Conservation (phyloP, 306 rosid genomes). For the Prunus persica region DNA sequence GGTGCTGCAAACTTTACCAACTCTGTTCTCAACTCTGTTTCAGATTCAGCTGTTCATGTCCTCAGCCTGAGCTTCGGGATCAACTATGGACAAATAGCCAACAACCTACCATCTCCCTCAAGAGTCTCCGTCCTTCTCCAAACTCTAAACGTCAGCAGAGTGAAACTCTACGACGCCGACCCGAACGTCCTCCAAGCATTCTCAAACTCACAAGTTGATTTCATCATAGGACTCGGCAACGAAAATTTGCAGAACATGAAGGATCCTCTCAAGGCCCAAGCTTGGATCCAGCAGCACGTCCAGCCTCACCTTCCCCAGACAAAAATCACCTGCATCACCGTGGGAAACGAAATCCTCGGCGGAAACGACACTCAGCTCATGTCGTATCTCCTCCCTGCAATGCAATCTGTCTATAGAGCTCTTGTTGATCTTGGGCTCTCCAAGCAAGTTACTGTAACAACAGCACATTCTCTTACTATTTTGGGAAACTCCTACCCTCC, state of each 20-base stretch:
- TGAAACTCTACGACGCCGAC: conserved; percentile 89
- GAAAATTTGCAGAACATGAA: conserved; percentile 52
- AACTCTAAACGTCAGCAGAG: conserved; percentile 57
- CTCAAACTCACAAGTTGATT: conserved; percentile 56
- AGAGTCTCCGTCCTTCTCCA: conserved; percentile 53
- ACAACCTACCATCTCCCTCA: conserved; percentile 68
- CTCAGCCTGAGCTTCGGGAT: conserved; percentile 58
- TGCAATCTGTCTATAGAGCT: conserved; percentile 54
- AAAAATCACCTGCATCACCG: conserved; percentile 56
- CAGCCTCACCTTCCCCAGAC: conserved; percentile 58
- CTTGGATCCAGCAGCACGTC: conserved; percentile 60
- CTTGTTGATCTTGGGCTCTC: conserved; percentile 61
- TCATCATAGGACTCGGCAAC: conserved; percentile 71
- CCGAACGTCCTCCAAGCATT: conserved; percentile 76
- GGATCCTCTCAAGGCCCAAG: conserved; percentile 55
- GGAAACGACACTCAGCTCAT: conserved; percentile 37
- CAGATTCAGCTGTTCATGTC: conserved; percentile 47
- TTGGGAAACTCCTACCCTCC: conserved; percentile 66
- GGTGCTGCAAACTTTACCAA: no score
- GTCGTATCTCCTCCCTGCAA: conserved; percentile 64
- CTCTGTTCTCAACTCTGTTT: conserved; percentile 1
- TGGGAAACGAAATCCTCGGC: conserved; percentile 71
- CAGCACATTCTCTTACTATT: conserved; percentile 61
- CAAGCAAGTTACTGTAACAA: conserved; percentile 53
- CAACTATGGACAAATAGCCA: conserved; percentile 88